Base-by-base conservation (phyloP, 225 moss, liverwort and hornwort species). In the Sphagnum contortum region DNA sequence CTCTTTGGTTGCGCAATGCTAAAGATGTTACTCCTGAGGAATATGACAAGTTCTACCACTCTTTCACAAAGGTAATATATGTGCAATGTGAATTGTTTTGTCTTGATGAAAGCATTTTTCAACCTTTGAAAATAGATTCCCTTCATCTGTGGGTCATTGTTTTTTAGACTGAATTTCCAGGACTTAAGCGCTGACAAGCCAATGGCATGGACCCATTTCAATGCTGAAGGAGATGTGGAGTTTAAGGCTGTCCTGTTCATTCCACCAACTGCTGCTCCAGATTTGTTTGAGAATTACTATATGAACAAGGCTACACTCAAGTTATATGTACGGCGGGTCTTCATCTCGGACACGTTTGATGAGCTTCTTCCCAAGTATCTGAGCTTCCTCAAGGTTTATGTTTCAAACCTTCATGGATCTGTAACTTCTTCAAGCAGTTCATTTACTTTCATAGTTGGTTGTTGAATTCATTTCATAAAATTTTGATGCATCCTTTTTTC, bases 151-250 rank as follows among this genome's bases (percentile, higher is more conserved):
- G 29, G 29, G 29, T 29, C 29, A 29, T 29, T 29, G 29, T 29
- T 29, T 29, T 29, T 29, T 29, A 29, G 29, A 29, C 29, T 29
- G 29, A 29, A 76, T 49, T 10, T 7, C 7, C 90, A 95, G 95
- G 95, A 96, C 70, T 87, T 96, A 48, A 83, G 75, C 57, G 81
- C 76, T 57, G 92, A 96, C 12, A 87, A 90, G 69, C 95, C 95
- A 12, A 92, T 96, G 69, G 75, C 95, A 3, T 96, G 88, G 84
- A 88, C 90, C n/a, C 95, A 96, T 74, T 96, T 96, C 57, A 96
- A 76, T 58, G 95, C 95, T 49, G 95, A 96, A 70, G 95, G 95
- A 76, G 95, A 96, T 74, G 95, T 96, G 5, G 95, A 96, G 63
- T 96, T 96, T 64, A 96, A 83, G 77, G 95, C 95, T 52, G 82